Evolutionary conservation across 2,329 filamentous ascomycete species (phyloP).

Genomic region (Scedosporium aurantiacum): DNA sequence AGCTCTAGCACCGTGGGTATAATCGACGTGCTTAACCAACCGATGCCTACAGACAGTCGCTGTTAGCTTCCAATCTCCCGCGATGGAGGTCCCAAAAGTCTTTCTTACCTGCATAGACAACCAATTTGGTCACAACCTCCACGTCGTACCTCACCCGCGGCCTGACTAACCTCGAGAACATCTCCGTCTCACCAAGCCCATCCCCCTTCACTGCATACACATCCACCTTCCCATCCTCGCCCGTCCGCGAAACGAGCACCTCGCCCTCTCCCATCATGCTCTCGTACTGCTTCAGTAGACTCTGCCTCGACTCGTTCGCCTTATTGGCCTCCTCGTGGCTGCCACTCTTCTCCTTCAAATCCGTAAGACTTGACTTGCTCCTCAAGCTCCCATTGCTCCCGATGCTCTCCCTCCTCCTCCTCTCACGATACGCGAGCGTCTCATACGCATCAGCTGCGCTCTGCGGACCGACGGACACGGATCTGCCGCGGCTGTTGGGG

Average conservation of each 20-base stretch:
- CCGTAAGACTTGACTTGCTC: conserved; percentile 20
- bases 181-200: conserved; percentile 57
- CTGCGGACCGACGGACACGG: conserved; percentile 85
- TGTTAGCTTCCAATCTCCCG: conserved; percentile 11
- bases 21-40: conserved; percentile 66
- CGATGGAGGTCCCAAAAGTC: neutral
- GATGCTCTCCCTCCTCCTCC: conserved; percentile 43
- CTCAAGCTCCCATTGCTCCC: conserved; percentile 37
- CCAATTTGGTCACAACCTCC: conserved; percentile 93
- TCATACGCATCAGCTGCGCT: conserved; percentile 96
- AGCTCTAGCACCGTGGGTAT: conserved; percentile 63
- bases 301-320: neutral
- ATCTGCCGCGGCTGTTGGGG: conserved; percentile 57
- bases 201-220: conserved; percentile 27
- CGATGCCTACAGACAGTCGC: conserved; percentile 52
- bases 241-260: conserved; percentile 25
- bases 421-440: conserved; percentile 79
- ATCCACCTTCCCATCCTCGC: neutral
- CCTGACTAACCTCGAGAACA: conserved; percentile 75
- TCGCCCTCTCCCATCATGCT: conserved; percentile 61
- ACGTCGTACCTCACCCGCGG: conserved; percentile 92
- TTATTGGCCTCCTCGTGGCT: neutral
- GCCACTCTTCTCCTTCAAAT: neutral
- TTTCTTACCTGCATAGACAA: conserved; percentile 77
- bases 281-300: conserved; percentile 51